phyloP scores from a whole-genome alignment of 495 filamentous ascomycete genomes.

The Parmelia sp. region DNA sequence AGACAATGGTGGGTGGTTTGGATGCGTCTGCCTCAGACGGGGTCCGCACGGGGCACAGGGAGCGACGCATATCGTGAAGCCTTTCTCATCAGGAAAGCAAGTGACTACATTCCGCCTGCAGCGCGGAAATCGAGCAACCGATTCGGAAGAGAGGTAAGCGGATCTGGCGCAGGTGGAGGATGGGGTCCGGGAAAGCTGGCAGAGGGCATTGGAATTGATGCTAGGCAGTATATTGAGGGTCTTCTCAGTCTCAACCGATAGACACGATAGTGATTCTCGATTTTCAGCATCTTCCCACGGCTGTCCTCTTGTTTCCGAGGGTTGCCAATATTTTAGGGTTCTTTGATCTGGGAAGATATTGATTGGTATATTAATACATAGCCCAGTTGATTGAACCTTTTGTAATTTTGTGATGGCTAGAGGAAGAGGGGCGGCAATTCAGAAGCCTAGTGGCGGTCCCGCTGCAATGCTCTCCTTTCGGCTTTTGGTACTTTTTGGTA shows the following conservation, averaged over 20 bases:
- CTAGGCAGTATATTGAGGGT: conserved; percentile 76
- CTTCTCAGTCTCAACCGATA: conserved; percentile 69
- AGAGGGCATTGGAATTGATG: conserved; percentile 87
- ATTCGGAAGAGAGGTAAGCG: conserved; percentile 45
- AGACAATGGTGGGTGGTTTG: conserved; percentile 97
- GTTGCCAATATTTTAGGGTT: no score
- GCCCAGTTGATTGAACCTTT: no score
- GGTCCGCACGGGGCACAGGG: conserved; percentile 22
- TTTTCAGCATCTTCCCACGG: background rate
- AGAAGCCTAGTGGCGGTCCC: background rate
- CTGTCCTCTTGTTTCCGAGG: background rate
- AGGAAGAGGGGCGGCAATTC: background rate
- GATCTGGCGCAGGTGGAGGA: conserved; percentile 36
- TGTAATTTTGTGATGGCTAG: background rate
- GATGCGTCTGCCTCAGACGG: conserved; percentile 58
- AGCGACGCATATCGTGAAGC: conserved; percentile 50
- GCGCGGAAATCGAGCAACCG: conserved; percentile 37
- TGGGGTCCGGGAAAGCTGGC: conserved; percentile 60
- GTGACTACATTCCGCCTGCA: conserved; percentile 50
- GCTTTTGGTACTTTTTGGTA: no score
- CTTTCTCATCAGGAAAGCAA: conserved; percentile 71
- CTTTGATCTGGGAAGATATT: no score
- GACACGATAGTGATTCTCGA: conserved; percentile 8
- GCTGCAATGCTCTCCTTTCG: conserved; percentile 6
- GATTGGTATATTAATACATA: no score